Conservation (phyloP, 768 basidiomycete genomes). For the Cystobasidium tubakii region DNA sequence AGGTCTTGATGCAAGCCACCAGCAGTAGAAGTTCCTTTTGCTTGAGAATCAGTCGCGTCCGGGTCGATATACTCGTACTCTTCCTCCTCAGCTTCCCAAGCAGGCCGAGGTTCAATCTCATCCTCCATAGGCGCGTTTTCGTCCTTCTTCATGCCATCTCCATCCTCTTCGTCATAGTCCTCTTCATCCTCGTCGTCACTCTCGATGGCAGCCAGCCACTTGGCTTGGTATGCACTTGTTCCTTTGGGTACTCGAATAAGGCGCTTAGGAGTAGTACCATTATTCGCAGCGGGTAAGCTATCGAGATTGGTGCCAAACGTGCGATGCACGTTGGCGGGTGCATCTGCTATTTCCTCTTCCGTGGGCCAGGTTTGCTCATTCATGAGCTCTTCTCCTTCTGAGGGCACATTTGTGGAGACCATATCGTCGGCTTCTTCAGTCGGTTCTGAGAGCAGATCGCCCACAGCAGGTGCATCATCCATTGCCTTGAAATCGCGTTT, state of each 20-base stretch:
- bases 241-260: conserved; percentile 87
- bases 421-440: conserved; percentile 69
- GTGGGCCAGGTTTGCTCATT: conserved; percentile 99
- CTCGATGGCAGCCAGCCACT: conserved; percentile 84
- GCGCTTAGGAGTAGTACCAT: conserved; percentile 68
- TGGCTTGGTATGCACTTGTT: conserved; percentile 92
- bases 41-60: conserved; percentile 28
- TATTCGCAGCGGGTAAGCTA: conserved; percentile 43
- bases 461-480: conserved; percentile 58
- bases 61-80: conserved; percentile 33
- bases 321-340: conserved; percentile 53
- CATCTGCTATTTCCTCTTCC: conserved; percentile 75
- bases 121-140: conserved; percentile 55
- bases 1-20: conserved; percentile 25
- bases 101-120: conserved; percentile 38
- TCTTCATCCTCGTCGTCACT: conserved; percentile 53
- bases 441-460: conserved; percentile 62
- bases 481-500: conserved; percentile 53
- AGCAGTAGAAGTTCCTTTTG: conserved; percentile 2
- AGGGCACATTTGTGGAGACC: conserved; percentile 59
- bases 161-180: conserved; percentile 41
- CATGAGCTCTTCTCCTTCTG: conserved; percentile 77
- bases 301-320: conserved; percentile 35
- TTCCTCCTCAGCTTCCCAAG: conserved; percentile 59
- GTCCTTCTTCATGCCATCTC: conserved; percentile 49